A percentile compares a stretch with the other conserved stretches of the same genome.
These are phyloP conservation scores for Epichloe brachyelytri DNA, from an alignment of 2,329 filamentous ascomycete species.

Conservation along the genomic window DNA sequence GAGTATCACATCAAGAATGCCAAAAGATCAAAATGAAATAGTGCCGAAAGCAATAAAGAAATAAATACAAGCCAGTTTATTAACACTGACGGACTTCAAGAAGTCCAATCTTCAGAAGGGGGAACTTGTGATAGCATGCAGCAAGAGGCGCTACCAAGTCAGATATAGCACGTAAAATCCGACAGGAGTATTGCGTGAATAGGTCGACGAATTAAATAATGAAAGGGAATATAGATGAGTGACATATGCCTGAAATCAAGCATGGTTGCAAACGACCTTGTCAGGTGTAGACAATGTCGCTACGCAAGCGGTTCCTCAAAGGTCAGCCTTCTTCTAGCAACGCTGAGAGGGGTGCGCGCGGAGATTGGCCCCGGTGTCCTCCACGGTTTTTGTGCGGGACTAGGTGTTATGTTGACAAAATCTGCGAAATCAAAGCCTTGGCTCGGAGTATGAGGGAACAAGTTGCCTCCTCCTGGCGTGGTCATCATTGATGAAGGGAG, in stretches of 20 bases:
- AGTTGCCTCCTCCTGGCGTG: conserved; percentile 61
- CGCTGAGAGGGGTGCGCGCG: conserved; percentile 46
- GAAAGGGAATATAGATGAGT: neutral
- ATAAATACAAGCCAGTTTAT: neutral
- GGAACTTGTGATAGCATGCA: neutral
- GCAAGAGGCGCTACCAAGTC: neutral
- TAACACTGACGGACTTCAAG: neutral
- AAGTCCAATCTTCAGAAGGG: neutral
- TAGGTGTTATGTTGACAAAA: conserved; percentile 95
- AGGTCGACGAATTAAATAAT: neutral
- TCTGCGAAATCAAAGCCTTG: conserved; percentile 87
- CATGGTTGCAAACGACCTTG: neutral
- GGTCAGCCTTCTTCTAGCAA: conserved; percentile 64
- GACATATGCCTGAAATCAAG: neutral
- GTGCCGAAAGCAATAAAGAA: neutral
- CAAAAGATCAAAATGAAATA: neutral
- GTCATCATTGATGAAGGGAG: conserved; percentile 79
- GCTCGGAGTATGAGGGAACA: conserved; percentile 65
- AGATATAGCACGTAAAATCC: neutral
- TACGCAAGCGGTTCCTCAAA: conserved; percentile 53
- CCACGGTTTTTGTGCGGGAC: conserved; percentile 82
- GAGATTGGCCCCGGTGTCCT: conserved; percentile 57
- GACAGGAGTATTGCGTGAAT: neutral
- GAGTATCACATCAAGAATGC: neutral
- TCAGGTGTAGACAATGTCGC: conserved; percentile 4